Evolutionary conservation across 208 protist genomes (phyloP), one percentile per base, ranked within the genome.

Genomic region (Crithidia brevicula): DNA sequence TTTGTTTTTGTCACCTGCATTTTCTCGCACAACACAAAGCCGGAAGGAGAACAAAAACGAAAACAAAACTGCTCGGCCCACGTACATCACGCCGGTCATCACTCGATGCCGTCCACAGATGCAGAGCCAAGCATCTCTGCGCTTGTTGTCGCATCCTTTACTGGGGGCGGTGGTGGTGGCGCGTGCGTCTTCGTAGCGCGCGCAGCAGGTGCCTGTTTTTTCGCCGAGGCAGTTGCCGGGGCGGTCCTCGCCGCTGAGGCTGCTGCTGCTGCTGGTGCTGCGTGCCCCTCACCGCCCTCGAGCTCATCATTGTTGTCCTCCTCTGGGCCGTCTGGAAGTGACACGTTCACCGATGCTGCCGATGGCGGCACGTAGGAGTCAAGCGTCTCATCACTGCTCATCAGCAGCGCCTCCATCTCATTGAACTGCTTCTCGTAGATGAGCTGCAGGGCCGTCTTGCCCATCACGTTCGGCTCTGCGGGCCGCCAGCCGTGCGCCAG

Each of bases 351-450:
- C 13, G 53, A 47, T 13, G 74, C 59, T 15, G 62, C 52, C 15
- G 30, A 60, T 5, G 74, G 75, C 16, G 71, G 63, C 31, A 77
- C 66, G 58, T 81, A 87, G 3, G 61, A 57, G 52, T 96, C 91
- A 15, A 96, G 62, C 16, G 74, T 85, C 13, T 84, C 78, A 59
- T 96, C 91, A 31, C 87, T 54, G 50, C 82, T 69, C 27, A 94
- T 60, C 45, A 96, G 83, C 74, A 96, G 67, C 40, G 77, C 60
- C 68, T 96, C 88, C 85, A 96, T 93, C 49, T 89, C 82, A 27
- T 94, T 79, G 67, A 88, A 96, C 34, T 81, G 69, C 68, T 92
- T 94, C 16, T 85, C 85, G 40, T 85, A 79, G 58, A 96, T 96
- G 18, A 93, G 51, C 60, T 96, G 88, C 54, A 94, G 74, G 1